Evolutionary conservation across 2,329 filamentous ascomycete species (phyloP).

Genomic region (Hansfordia pulvinata): DNA sequence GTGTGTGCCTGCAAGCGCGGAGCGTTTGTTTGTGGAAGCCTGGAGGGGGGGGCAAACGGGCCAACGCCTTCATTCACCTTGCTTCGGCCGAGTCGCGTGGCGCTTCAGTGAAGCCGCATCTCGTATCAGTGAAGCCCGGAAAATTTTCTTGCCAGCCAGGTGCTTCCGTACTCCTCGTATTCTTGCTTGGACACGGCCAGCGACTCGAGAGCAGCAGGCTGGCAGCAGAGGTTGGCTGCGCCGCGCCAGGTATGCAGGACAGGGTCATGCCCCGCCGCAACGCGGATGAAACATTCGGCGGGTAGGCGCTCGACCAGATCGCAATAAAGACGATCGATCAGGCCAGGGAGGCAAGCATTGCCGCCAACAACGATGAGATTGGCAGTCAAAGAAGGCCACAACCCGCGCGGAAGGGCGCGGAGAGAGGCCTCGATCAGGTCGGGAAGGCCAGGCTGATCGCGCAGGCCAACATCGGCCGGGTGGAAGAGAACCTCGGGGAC

Average conservation of each 20-base stretch:
- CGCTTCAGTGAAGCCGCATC: no score
- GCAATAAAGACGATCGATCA: slow-evolving; percentile 63
- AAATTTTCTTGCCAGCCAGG: slow-evolving; percentile 65
- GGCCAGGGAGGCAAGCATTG: slow-evolving; percentile 66
- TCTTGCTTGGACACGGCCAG: slow-evolving; percentile 74
- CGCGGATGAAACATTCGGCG: slow-evolving; percentile 64
- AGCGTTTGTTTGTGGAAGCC: no score
- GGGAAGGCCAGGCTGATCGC: slow-evolving; percentile 68
- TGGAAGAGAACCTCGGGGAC: slow-evolving; percentile 85
- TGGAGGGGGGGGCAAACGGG: no score
- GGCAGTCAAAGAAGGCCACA: slow-evolving; percentile 72
- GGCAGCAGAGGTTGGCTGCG: slow-evolving; percentile 67
- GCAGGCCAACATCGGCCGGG: slow-evolving; percentile 73
- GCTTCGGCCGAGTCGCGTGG: no score
- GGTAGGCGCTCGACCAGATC: slow-evolving; percentile 62
- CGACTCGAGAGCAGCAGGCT: slow-evolving; percentile 50
- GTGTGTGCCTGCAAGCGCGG: no score
- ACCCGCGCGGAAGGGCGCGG: slow-evolving; percentile 58
- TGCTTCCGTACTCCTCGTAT: slow-evolving; percentile 74
- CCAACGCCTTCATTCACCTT: no score
- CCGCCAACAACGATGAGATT: slow-evolving; percentile 87
- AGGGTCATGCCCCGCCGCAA: slow-evolving; percentile 57
- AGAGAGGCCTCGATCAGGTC: slow-evolving; percentile 75
- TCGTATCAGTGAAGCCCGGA: no score
- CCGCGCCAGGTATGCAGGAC: slow-evolving; percentile 76